Base-by-base conservation (phyloP, 345 rosid species). In the Boechera stricta region DNA sequence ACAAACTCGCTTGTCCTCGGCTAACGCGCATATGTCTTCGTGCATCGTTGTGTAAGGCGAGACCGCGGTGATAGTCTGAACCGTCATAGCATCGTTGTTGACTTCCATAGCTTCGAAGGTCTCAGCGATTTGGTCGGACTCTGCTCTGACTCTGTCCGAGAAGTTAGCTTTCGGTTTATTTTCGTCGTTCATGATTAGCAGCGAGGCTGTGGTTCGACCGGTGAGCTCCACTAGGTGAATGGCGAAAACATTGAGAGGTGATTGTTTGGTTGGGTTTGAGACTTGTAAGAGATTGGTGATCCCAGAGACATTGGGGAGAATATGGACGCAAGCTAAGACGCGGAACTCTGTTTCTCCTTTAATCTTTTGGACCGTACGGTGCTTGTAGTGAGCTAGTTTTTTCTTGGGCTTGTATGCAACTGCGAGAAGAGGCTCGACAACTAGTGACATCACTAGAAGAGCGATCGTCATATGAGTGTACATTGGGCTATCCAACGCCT, bases 11-110 rank as follows among this genome's bases (percentile, higher is more conserved):
- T 87, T 90, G 64, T 87, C 96, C 71, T 87, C 87, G 0, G 94
- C 92, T 4, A 90, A 73, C 24, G 71, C 72, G 72, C 91, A 85
- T 0, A 90, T 73, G 55, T 89, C 95, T 58, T 90, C 88, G 49
- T 84, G 88, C 93, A 91, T 91, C 0, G 86, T 79, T 33, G 84
- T 35, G 78, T 79, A 85, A 9, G 88, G 87, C 4, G 94, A 92
- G 21, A 90, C 58, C 3, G 82, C 82, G 1, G 96, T 92, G 15
- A 90, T 69, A 10, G 78, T 74, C 10, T 84, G 83, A 41, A 86
- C 81, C 3, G 41, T 8, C 65, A 85, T 74, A 6, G 67, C 69
- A 1, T 64, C 69, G 28, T 83, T 81, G 18, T 77, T 74, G 3
- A 42, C 70, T 31, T 81, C 79, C 31, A 81, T 75, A 24, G 82